phyloP scores from a whole-genome alignment of 1,139 yeast genomes.

The Meyerozyma carpophila region DNA sequence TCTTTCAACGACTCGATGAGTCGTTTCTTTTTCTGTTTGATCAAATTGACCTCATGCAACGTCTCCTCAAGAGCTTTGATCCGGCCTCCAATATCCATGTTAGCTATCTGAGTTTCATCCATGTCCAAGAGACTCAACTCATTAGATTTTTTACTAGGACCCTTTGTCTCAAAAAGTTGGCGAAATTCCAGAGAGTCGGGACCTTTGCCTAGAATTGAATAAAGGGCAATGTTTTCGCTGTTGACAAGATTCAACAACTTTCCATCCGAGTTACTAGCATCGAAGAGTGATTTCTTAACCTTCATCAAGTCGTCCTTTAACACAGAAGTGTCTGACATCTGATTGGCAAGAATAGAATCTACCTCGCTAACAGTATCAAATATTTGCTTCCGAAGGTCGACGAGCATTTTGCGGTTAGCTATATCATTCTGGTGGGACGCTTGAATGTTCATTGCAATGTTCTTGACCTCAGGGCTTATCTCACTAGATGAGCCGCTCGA shows the following conservation, averaged over 20 bases:
- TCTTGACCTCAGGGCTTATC: constrained; percentile 14
- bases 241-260: constrained; percentile 40
- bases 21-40: constrained; percentile 56
- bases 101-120: constrained; percentile 33
- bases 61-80: constrained; percentile 43
- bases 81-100: constrained; percentile 18
- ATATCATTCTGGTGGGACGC: constrained; percentile 17
- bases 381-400: constrained; percentile 34
- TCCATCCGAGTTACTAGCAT: constrained; percentile 65
- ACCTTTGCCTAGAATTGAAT: constrained; percentile 29
- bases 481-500: constrained; percentile 3
- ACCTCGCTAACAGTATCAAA: constrained; percentile 30
- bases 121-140: constrained; percentile 57
- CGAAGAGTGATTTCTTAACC: constrained; percentile 59
- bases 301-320: constrained; percentile 49
- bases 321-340: constrained; percentile 8
- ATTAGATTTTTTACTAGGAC: constrained; percentile 5
- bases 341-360: constrained; percentile 21
- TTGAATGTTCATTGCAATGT: constrained; percentile 25
- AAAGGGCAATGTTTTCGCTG: constrained; percentile 20
- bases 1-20: constrained; percentile 63
- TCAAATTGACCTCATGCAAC: constrained; percentile 36
- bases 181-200: constrained; percentile 26
- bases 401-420: constrained; percentile 19
- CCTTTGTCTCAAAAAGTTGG: constrained; percentile 18